Base-by-base conservation (phyloP, 768 basidiomycete genomes). In the Rhizopogon roseolus region DNA sequence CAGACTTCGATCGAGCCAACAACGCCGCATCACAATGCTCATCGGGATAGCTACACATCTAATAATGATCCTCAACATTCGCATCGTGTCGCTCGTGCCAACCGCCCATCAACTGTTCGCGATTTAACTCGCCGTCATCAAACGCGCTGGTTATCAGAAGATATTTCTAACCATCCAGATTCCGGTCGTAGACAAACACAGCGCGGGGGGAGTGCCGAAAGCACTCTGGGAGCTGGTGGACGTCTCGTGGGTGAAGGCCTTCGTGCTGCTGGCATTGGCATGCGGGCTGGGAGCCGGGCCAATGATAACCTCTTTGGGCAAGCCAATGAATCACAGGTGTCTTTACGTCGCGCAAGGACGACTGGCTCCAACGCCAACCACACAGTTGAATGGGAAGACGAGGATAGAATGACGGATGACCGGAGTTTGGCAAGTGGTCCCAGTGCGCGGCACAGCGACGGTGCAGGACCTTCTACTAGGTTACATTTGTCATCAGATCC, bases 171-270 rank as follows among this genome's bases (percentile, higher is more conserved):
- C 0, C 64, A 64, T 19, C 64, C 53, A 0, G 62, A 64, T 14
- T 27, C 49, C 28, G 86, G 84, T 28, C 70, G 80, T 27, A 70
- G 78, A 41, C 88, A 88, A 62, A 75, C 75, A 29, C 64, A 78
- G 14, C 73, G 88, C 36, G 79, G 78, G 0, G 88, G 88, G 5
- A 89, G 86, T 63, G 85, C 82, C 3, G 90, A 90, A 69, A 87
- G 80, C 62, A 74, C 82, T 7, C 64, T 86, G 27, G 71, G 70
- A 27, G 76, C 64, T 37, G 72, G 69, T 14, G 76, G 81, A 10
- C 69, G 86, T 54, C 66, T 91, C 13, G 66, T 88, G 8, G 81
- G 85, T 4, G 86, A 90, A 65, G 82, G 82, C 14, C 62, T 91
- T 54, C 76, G 84, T 45, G 86, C 88, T 0, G 87, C 88, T 0